Base-by-base conservation (phyloP, 306 rosid genomes). In the Hippophae rhamnoides region DNA sequence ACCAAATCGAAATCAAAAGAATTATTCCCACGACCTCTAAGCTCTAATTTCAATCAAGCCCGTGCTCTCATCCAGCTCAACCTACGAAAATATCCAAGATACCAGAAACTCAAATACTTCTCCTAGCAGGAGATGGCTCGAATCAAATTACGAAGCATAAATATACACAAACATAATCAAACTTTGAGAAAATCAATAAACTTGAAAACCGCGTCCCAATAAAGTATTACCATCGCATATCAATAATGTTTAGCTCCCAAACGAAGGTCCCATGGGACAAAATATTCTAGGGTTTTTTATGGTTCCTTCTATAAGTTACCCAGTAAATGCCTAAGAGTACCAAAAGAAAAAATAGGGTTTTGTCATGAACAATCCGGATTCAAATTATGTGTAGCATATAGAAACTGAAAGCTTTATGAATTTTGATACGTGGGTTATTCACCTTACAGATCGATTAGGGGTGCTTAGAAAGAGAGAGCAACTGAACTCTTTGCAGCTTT, bases 31-130 rank as follows among this genome's bases (percentile, higher is more conserved):
- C 76, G 45, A 7, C 27, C 58, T 10, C 64, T 11, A 56, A 65
- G 61, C 59, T 66, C 75, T 62, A 74, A 68, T 43, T 61, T 27
- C 65, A 52, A 47, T 65, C 58, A 83, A 62, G 46, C 49, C 55
- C 65, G 68, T 74, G 64, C 69, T 62, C 71, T 60, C 76, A 85
- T 83, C 83, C 79, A 65, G 72, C 78, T 76, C 77, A 72, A 76
- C 68, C 79, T 52, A 56, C 66, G 64, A 71, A 65, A 63, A 73
- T 66, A 68, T 65, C 80, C 58, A 60, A 40, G 13, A 57, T 59
- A 43, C 52, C 45, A 25, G 54, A 60, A 58, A 54, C 51, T 60
- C 56, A 72, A 53, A 56, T 73, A 63, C 42, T 69, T 52, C 38
- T 31, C 38, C 38, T 31, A 31, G 5, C 38, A 31, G 5, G 38